These are phyloP conservation scores for Akanthomyces lecanii DNA, from an alignment of 2,329 filamentous ascomycete species.

Conservation along the genomic window DNA sequence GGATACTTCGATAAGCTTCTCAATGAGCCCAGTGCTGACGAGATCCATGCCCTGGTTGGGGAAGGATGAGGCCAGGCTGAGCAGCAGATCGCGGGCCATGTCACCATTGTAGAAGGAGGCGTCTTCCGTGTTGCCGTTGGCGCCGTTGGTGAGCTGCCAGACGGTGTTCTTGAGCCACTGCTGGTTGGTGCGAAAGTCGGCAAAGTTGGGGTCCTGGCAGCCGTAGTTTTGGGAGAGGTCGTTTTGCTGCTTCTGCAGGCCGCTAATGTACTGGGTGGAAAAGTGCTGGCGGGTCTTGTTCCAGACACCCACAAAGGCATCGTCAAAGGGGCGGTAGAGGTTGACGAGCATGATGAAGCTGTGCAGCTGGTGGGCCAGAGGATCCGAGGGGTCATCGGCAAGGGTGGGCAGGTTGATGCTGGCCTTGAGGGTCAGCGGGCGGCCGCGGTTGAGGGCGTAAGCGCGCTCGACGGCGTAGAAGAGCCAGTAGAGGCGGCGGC, in stretches of 20 bases:
- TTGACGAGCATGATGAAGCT: slow-evolving; percentile 58
- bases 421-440: slow-evolving; percentile 66
- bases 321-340: slow-evolving; percentile 63
- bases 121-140: slow-evolving; percentile 42
- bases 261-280: slow-evolving; percentile 51
- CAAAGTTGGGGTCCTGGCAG: slow-evolving; percentile 49
- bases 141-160: slow-evolving; percentile 59
- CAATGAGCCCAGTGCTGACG: slow-evolving; percentile 69
- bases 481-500: slow-evolving; percentile 68
- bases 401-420: slow-evolving; percentile 63
- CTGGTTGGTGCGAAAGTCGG: slow-evolving; percentile 55
- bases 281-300: slow-evolving; percentile 59
- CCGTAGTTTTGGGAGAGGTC: slow-evolving; percentile 51
- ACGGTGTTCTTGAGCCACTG: slow-evolving; percentile 61
- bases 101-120: slow-evolving; percentile 58
- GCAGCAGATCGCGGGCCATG: slow-evolving; percentile 58
- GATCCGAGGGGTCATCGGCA: slow-evolving; percentile 56
- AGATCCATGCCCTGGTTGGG: slow-evolving; percentile 70
- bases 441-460: slow-evolving; percentile 66
- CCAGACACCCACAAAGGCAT: slow-evolving; percentile 60
- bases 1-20: slow-evolving; percentile 75
- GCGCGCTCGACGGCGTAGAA: slow-evolving; percentile 66
- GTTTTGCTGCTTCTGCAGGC: slow-evolving; percentile 59
- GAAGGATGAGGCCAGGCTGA: slow-evolving; percentile 65
- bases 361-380: slow-evolving; percentile 47